These are phyloP conservation scores for Globisporangium emineosum DNA, from an alignment of 352 stramenopile species.

Conservation along the genomic window DNA sequence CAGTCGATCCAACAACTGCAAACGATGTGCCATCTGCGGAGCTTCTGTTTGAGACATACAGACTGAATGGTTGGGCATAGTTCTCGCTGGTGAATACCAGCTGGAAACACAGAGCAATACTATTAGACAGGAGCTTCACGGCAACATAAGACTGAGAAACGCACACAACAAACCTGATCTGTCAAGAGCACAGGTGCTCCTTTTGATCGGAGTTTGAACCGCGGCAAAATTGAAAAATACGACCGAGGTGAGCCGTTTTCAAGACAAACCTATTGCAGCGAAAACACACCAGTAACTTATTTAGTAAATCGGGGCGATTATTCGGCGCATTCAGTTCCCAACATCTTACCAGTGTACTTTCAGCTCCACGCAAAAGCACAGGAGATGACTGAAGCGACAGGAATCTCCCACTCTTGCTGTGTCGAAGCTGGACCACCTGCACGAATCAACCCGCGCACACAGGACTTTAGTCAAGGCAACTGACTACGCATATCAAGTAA, in stretches of 20 bases:
- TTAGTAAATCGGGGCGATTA: neutral
- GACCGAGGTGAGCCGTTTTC: conserved; percentile 39
- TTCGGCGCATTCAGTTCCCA: neutral
- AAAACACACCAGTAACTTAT: neutral
- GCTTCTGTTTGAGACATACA: conserved; percentile 65
- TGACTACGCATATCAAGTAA: neutral
- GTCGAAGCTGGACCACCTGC: conserved; percentile 57
- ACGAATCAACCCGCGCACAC: neutral
- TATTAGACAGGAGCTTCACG: neutral
- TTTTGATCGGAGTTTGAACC: conserved; percentile 66
- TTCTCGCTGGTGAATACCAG: conserved; percentile 47
- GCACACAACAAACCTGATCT: conserved; percentile 42
- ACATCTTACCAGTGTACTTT: conserved; percentile 42
- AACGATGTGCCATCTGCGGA: conserved; percentile 27
- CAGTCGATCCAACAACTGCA: conserved; percentile 49
- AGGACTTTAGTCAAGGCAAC: neutral
- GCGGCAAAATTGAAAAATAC: conserved; percentile 51
- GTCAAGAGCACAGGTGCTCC: conserved; percentile 60
- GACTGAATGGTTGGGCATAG: conserved; percentile 43
- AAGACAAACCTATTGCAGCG: conserved; percentile 40
- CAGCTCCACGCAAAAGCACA: conserved; percentile 47
- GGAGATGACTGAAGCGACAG: conserved; percentile 43
- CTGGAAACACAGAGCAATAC: conserved; percentile 15
- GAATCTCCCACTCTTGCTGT: conserved; percentile 61
- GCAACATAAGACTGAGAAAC: neutral